These are phyloP conservation scores for Trifolium subterraneum DNA, from an alignment of 306 rosid species.

Conservation along the genomic window DNA sequence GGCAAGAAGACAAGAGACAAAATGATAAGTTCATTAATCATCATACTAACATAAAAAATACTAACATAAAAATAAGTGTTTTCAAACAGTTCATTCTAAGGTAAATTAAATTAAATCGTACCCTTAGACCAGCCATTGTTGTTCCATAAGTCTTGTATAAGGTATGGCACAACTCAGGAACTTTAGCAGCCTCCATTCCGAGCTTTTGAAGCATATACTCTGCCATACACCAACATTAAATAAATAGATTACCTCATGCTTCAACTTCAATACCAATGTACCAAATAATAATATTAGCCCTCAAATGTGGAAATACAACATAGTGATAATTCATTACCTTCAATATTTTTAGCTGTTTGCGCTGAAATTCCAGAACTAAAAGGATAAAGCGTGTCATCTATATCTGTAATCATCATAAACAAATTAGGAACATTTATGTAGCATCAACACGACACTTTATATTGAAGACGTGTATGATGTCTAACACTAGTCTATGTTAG, in stretches of 20 bases:
- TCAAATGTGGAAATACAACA: not conserved
- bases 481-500: not conserved
- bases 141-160: constrained; percentile 86
- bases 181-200: constrained; percentile 62
- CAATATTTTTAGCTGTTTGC: constrained; percentile 64
- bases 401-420: constrained; percentile 58
- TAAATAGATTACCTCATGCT: not conserved
- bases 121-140: constrained; percentile 93
- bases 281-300: not conserved
- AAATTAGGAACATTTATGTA: not conserved
- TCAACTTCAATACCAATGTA: constrained; percentile 3
- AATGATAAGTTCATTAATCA: constrained; percentile 10
- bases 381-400: constrained; percentile 95
- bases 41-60: not conserved
- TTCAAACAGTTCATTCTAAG: constrained; percentile 3
- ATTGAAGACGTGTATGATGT: not conserved
- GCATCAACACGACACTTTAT: not conserved
- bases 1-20: constrained; percentile 38
- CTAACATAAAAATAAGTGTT: not conserved
- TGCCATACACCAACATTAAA: constrained; percentile 20
- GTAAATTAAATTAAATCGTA: constrained; percentile 36
- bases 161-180: constrained; percentile 58
- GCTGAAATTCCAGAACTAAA: constrained; percentile 66
- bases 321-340: constrained; percentile 51
- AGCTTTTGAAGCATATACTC: constrained; percentile 80